Evolutionary conservation across 2,329 filamentous ascomycete genomes (phyloP).

Genomic region (Sporothrix protearum): DNA sequence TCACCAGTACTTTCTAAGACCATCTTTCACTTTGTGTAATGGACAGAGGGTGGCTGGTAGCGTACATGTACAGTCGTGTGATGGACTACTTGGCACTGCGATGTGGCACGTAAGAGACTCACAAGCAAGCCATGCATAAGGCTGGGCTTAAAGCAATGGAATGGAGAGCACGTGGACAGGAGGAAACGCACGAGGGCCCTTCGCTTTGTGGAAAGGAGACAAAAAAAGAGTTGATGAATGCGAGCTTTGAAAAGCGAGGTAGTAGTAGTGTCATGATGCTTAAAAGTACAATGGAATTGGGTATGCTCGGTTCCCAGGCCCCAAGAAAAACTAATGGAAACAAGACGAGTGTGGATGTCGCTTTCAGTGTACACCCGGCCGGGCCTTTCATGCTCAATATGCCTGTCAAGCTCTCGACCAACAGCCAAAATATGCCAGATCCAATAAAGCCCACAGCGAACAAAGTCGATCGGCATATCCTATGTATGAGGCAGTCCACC

Average conservation of each 20-base stretch:
- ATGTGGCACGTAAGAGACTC: neutral
- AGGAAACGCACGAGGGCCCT: neutral
- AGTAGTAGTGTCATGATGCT: neutral
- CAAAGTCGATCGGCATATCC: neutral
- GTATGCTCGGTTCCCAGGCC: neutral
- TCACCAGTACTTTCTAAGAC: neutral
- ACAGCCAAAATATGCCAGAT: neutral
- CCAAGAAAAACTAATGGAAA: neutral
- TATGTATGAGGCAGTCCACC: no score
- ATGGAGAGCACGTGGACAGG: neutral
- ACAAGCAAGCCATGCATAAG: neutral
- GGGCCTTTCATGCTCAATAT: neutral
- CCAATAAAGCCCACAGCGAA: neutral
- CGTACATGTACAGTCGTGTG: no score
- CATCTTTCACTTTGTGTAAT: neutral
- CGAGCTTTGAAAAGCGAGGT: neutral
- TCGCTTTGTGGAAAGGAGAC: neutral
- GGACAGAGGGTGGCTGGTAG: no score
- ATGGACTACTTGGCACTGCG: neutral
- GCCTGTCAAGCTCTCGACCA: neutral
- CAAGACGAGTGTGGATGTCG: neutral
- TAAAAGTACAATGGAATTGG: constrained; percentile 16
- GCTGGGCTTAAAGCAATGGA: neutral
- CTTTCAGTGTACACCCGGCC: neutral
- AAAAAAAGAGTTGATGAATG: neutral